phyloP scores from a whole-genome alignment of 805 yeast genomes.

The Lipomyces sp. region DNA sequence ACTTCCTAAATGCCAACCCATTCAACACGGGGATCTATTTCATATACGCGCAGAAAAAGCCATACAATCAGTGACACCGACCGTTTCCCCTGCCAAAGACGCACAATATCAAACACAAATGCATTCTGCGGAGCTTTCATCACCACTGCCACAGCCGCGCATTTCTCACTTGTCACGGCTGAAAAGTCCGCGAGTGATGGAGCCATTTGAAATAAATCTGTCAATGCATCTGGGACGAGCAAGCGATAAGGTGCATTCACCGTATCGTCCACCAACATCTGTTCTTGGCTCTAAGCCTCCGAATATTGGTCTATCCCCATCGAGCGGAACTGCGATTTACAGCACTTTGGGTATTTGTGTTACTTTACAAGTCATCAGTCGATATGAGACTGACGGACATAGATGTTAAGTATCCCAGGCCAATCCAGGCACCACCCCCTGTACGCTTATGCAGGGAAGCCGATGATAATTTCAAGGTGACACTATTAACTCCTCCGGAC shows the following conservation, averaged over 20 bases:
- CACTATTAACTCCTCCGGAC: not conserved
- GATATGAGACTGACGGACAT: not conserved
- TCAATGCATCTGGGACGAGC: not conserved
- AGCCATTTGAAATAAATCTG: not conserved
- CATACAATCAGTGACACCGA: not conserved
- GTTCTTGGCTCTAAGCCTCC: not conserved
- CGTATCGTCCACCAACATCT: not conserved
- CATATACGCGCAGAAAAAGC: not conserved
- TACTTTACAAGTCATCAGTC: not conserved
- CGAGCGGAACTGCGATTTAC: not conserved
- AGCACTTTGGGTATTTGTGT: not conserved
- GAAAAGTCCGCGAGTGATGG: not conserved
- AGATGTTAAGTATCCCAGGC: not conserved
- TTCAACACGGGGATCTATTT: not conserved
- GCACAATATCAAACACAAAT: not conserved
- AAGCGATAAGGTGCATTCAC: not conserved
- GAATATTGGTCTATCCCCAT: not conserved
- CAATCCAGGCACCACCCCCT: not conserved
- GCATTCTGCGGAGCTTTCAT: not conserved
- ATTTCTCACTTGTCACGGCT: not conserved
- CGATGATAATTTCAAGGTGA: not conserved
- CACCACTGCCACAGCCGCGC: not conserved
- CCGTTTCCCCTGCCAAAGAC: not conserved
- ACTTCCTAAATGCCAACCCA: not conserved
- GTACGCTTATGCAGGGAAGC: not conserved